These are phyloP conservation scores for Articulospora tetracladia DNA, from an alignment of 495 filamentous ascomycete species.

Conservation along the genomic window DNA sequence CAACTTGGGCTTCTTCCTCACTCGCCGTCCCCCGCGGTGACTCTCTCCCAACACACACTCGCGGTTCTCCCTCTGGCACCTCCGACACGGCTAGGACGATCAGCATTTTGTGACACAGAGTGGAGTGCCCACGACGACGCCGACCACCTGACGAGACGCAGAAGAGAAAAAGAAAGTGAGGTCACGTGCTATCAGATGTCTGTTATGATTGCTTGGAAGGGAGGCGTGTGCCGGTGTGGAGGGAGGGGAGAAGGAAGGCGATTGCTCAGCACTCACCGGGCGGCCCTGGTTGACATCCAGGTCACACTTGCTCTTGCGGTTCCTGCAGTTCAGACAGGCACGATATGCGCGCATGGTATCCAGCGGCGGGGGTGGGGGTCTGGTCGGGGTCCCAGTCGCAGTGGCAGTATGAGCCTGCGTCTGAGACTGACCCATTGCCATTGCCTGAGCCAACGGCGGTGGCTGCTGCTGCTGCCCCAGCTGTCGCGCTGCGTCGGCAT, in stretches of 20 bases:
- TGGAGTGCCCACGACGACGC: neutral
- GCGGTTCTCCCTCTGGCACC: conserved; percentile 53
- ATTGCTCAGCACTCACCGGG: conserved; percentile 26
- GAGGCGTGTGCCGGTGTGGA: neutral
- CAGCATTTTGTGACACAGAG: too few relatives aligned
- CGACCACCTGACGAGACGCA: neutral
- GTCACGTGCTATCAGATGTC: neutral
- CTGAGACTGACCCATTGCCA: neutral
- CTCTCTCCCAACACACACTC: conserved; percentile 60
- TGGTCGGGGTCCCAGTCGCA: too few relatives aligned
- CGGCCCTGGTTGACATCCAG: conserved; percentile 41
- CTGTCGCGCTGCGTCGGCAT: neutral
- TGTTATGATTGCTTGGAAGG: neutral
- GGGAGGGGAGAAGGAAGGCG: neutral
- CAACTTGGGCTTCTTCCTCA: conserved; percentile 32
- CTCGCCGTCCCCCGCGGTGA: conserved; percentile 58
- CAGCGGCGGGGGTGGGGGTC: conserved; percentile 14
- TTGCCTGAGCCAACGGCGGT: too few relatives aligned
- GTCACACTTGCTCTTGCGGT: conserved; percentile 61
- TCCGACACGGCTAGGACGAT: conserved; percentile 45
- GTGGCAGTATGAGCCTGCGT: neutral
- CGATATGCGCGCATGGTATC: conserved; percentile 53
- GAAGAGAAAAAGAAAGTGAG: neutral
- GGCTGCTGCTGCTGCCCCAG: neutral
- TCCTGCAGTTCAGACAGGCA: conserved; percentile 59